Percentiles rank a stretch among this genome's conserved stretches.
Conservation (phyloP, 352 stramenopile genomes). For the Globisporangium solare region DNA sequence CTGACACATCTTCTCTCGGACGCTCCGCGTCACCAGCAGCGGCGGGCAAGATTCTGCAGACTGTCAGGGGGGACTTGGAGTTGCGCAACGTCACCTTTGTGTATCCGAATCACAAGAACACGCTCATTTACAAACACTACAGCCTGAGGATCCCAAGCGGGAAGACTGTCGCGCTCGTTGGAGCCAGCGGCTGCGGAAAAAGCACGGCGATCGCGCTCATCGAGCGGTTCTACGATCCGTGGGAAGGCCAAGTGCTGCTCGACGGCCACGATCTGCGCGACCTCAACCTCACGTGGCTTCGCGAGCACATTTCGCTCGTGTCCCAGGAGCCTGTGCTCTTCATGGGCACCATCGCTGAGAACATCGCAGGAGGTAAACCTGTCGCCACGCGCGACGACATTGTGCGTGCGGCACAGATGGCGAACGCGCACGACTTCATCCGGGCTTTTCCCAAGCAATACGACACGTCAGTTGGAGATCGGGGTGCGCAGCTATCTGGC, state of each 20-base stretch:
- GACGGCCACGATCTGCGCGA: constrained; percentile 56
- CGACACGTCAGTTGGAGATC: constrained; percentile 87
- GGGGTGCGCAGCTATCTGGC: constrained; percentile 80
- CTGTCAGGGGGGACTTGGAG: constrained; percentile 24
- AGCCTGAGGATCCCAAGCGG: constrained; percentile 49
- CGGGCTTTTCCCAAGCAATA: constrained; percentile 77
- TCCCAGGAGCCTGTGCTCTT: constrained; percentile 85
- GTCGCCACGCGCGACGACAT: constrained; percentile 76
- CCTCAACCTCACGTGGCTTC: constrained; percentile 45
- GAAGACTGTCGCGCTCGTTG: constrained; percentile 80
- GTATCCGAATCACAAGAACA: constrained; percentile 41
- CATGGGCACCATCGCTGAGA: constrained; percentile 53
- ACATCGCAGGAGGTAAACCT: constrained; percentile 36
- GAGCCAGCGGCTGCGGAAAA: constrained; percentile 82
- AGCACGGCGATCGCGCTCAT: constrained; percentile 71
- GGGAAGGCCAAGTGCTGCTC: constrained; percentile 39
- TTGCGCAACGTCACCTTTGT: constrained; percentile 33
- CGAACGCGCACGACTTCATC: constrained; percentile 91
- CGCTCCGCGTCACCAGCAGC: neutral
- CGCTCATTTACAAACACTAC: constrained; percentile 60
- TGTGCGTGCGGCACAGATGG: constrained; percentile 68
- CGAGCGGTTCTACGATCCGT: constrained; percentile 68
- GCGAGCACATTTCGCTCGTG: constrained; percentile 58
- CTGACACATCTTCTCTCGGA: neutral
- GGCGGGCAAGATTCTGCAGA: constrained; percentile 13